Percentiles rank a stretch among this genome's conserved stretches.
These are phyloP conservation scores for Dianthus caryophyllus DNA, from an alignment of 148 eudicot species.

Conservation along the genomic window DNA sequence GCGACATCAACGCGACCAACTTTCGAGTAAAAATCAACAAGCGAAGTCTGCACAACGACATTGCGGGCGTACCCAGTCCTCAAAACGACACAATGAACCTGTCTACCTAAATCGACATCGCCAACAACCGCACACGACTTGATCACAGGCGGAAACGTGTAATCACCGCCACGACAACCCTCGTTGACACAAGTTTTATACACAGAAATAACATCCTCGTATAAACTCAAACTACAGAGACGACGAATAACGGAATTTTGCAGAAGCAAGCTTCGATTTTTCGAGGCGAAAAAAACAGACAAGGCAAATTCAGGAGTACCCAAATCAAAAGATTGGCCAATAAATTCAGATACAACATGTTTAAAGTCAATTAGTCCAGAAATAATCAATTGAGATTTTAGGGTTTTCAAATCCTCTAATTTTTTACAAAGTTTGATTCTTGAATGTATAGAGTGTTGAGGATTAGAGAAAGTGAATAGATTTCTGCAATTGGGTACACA, in stretches of 20 bases:
- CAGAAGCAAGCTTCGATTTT: conserved; percentile 37
- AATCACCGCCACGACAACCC: conserved; percentile 45
- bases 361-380: conserved; percentile 32
- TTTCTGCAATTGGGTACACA: conserved; percentile 4
- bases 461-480: conserved; percentile 14
- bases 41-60: conserved; percentile 52
- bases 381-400: conserved; percentile 37
- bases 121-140: conserved; percentile 51
- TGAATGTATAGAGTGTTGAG: conserved; percentile 6
- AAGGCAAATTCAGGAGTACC: conserved; percentile 44
- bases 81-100: conserved; percentile 46
- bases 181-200: conserved; percentile 33
- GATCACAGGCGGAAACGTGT: conserved; percentile 62
- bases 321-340: conserved; percentile 44
- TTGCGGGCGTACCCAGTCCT: conserved; percentile 50
- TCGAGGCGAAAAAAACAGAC: conserved; percentile 22
- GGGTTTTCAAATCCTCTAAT: conserved; percentile 32
- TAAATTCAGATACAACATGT: conserved; percentile 28
- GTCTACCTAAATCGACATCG: conserved; percentile 31
- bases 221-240: conserved; percentile 41
- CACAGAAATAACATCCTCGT: conserved; percentile 39
- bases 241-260: conserved; percentile 49
- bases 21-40: conserved; percentile 54
- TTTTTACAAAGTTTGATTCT: conserved; percentile 29
- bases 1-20: conserved; percentile 41